phyloP scores from a whole-genome alignment of 306 rosid genomes.

The Fagus crenata region DNA sequence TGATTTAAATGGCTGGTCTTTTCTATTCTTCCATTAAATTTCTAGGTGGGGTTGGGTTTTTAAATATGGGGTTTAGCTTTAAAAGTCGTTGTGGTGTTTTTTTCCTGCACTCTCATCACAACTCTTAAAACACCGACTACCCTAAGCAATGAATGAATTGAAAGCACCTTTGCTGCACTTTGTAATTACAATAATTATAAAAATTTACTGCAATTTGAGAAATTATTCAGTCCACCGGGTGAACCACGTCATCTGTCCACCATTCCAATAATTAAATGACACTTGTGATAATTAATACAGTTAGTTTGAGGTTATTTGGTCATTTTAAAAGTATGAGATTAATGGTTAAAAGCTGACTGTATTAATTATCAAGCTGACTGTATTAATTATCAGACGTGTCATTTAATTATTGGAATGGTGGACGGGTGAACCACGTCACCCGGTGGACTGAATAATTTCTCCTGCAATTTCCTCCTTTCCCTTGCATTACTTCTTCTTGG shows the following conservation, averaged over 20 bases:
- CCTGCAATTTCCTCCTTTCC: constrained; percentile 49
- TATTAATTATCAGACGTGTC: no score
- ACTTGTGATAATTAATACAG: no score
- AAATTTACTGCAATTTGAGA: constrained; percentile 69
- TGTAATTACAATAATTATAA: constrained; percentile 42
- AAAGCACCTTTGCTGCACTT: constrained; percentile 47
- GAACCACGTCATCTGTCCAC: no score
- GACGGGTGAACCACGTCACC: no score
- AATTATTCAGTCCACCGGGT: no score
- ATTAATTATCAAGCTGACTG: no score
- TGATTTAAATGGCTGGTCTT: not conserved
- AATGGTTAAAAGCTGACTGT: no score
- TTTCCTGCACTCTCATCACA: constrained; percentile 24
- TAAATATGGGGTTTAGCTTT: constrained; percentile 44
- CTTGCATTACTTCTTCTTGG: constrained; percentile 39
- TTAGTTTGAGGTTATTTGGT: no score
- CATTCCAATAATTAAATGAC: no score
- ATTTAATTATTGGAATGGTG: no score
- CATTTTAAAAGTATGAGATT: no score
- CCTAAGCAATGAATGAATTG: constrained; percentile 64
- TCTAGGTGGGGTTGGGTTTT: constrained; percentile 33
- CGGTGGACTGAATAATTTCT: no score
- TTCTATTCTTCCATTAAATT: constrained; percentile 29
- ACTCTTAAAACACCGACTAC: constrained; percentile 65
- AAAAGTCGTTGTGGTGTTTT: constrained; percentile 43